Base-by-base conservation (phyloP, 257 asterid genomes). In the Solanum sejunctum region DNA sequence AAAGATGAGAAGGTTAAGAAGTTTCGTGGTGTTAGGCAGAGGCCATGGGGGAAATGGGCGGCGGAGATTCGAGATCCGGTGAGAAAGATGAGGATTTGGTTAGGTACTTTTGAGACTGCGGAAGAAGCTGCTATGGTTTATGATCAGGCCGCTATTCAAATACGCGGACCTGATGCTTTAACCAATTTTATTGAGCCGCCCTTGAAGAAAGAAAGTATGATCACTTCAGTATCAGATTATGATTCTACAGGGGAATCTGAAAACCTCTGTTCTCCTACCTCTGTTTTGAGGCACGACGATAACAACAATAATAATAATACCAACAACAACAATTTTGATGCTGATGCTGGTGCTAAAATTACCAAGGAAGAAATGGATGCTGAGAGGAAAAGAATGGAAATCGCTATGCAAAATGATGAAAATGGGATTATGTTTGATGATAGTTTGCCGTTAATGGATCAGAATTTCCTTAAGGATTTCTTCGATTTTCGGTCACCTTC, bases 41-140 rank as follows among this genome's bases (percentile, higher is more conserved):
- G 98, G 87, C 95, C 95, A 12, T 95, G 98, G 99, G 99, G 99
- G 0, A 93, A 89, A 84, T 95, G 94, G 95, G 89, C 97, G 13
- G 98, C 98, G 7, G 99, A 95, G 92, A 95, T 95, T 15, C 92
- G 99, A 0, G 93, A 95, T 54, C 94, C 99, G 20, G 54, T 39
- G 17, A 85, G 45, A 87, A 86, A 90, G 85, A 18, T 71, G 12
- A 85, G 99, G 81, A 41, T 87, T 12, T 95, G 99, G 99, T 87
- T 95, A 15, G 97, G 99, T 17, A 95, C 98, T 3, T 94, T 61
- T 56, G 86, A 88, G 41, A 92, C 97, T 3, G 97, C 99, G 2
- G 97, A 92, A 88, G 97, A 92, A 85, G 99, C 98, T 3, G 98
- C 99, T 0, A 20, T 89, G 84, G 95, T 71, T 2, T 95, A 95